Percentiles rank a stretch among this genome's conserved stretches.
Evolutionary conservation across 441 rosid genomes (phyloP).

Genomic region (Capsella rubella): DNA sequence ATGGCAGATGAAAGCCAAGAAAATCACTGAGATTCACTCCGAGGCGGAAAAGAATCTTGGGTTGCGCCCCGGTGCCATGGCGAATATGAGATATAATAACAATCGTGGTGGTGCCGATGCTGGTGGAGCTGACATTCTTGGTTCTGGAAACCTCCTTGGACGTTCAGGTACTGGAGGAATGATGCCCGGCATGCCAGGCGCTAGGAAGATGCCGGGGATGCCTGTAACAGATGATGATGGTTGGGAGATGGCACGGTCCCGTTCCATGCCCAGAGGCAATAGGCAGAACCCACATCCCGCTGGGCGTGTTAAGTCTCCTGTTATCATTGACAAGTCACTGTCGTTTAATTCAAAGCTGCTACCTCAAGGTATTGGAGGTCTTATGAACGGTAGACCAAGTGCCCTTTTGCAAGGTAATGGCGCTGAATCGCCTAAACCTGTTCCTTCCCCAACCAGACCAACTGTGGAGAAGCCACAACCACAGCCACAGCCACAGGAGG

Average conservation of each 20-base stretch:
- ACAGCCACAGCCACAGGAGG: slow-evolving; percentile 35
- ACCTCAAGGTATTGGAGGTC: slow-evolving; percentile 81
- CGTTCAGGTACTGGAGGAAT: slow-evolving; percentile 69
- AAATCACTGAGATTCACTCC: slow-evolving; percentile 86
- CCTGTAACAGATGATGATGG: slow-evolving; percentile 56
- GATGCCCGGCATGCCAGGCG: slow-evolving; percentile 77
- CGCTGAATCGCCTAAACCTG: slow-evolving; percentile 53
- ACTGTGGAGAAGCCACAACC: slow-evolving; percentile 32
- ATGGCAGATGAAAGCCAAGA: slow-evolving; percentile 85
- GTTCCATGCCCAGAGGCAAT: slow-evolving; percentile 62
- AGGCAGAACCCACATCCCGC: slow-evolving; percentile 42
- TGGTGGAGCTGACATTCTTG: slow-evolving; percentile 52
- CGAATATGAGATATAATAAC: slow-evolving; percentile 71
- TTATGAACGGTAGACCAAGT: slow-evolving; percentile 65
- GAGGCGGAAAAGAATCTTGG: slow-evolving; percentile 94
- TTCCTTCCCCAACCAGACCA: slow-evolving; percentile 59
- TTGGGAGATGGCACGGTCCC: slow-evolving; percentile 65
- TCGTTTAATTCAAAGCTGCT: slow-evolving; percentile 66
- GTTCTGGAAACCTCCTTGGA: slow-evolving; percentile 55
- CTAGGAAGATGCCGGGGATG: slow-evolving; percentile 67
- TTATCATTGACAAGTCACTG: slow-evolving; percentile 56
- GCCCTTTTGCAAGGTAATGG: slow-evolving; percentile 59
- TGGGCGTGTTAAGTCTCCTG: slow-evolving; percentile 51
- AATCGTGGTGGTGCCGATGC: slow-evolving; percentile 55
- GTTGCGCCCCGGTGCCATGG: slow-evolving; percentile 89